Evolutionary conservation across 2,329 filamentous ascomycete genomes (phyloP), one percentile per base, ranked within the genome.

Genomic region (Trichophyton simii): DNA sequence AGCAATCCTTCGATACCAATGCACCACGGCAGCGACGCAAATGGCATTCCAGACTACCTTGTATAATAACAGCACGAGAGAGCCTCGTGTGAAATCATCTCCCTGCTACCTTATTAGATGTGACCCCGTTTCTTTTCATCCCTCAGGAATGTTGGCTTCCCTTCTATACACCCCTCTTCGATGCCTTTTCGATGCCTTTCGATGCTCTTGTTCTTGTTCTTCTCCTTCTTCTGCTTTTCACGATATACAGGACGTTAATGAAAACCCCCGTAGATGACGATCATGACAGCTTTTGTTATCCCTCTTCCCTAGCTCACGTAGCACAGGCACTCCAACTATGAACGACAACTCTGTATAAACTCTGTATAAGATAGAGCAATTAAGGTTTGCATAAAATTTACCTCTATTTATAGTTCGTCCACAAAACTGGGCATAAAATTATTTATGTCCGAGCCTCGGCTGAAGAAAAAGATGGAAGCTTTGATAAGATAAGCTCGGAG

Each of bases 11-110:
- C 36, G 55, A 66, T 58, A 36, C 60, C 22, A 50, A 64, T 44
- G 61, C 59, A 3, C 61, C 64, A 3, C 66, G 63, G 18, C 67
- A 67, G 36, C 67, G 72, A 60, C 67, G 69, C 57, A 66, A 70
- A 15, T 74, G 72, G 72, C 66, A 69, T 65, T 70, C 69, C 3
- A 66, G 69, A 62, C 63, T 67, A 36, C 67, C 68, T 2, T 74
- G 72, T 68, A 65, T 67, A 58, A 67, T 74, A 61, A 63, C 63
- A 50, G 69, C 66, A 18, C 60, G 48, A 31, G 67, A 69, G 34
- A 44, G 36, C 36, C 41, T 58, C 15, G 38, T 36, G 6, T 36
- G 34, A 52, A 3, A 25, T 13, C 13, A 13, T 36, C 7, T 36
- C 3, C 18, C 22, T 5, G 7, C 15, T 9, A n/a, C n/a, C 28